Conservation (phyloP, 192 early-diverging fungal species). For the Geosiphon pyriformis region DNA sequence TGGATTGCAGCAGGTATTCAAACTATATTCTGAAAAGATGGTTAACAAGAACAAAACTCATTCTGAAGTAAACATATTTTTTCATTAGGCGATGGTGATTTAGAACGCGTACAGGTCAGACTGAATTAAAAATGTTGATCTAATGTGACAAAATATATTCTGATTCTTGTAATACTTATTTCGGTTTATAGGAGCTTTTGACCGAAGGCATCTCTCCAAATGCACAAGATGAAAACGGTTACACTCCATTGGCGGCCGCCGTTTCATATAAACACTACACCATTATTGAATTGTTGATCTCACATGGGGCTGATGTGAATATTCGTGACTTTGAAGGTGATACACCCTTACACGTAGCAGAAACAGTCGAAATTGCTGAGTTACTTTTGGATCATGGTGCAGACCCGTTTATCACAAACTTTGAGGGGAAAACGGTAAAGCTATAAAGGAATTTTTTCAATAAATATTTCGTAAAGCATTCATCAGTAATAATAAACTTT, state of each 20-base stretch:
- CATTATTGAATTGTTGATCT: constrained; percentile 61
- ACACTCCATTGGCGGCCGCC: constrained; percentile 76
- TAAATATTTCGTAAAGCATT: too few relatives aligned
- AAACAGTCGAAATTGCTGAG: constrained; percentile 62
- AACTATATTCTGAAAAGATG: neutral
- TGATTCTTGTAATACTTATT: neutral
- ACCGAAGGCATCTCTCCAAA: constrained; percentile 51
- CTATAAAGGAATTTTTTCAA: neutral
- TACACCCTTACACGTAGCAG: constrained; percentile 72
- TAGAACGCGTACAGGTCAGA: constrained; percentile 18
- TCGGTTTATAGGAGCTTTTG: constrained; percentile 36
- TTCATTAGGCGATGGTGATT: constrained; percentile 18
- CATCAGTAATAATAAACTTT: neutral
- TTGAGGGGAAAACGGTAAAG: constrained; percentile 50
- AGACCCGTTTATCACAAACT: constrained; percentile 54
- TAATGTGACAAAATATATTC: neutral
- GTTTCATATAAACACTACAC: constrained; percentile 66
- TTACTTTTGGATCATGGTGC: constrained; percentile 67
- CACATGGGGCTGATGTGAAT: constrained; percentile 59
- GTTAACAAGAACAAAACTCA: neutral
- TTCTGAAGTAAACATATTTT: neutral
- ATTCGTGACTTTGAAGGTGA: constrained; percentile 75
- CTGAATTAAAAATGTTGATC: neutral
- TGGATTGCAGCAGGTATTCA: constrained; percentile 19
- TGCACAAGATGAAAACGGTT: constrained; percentile 73